Conservation (phyloP, 2,329 filamentous ascomycete genomes). For the Phaeomoniella chlamydospora region DNA sequence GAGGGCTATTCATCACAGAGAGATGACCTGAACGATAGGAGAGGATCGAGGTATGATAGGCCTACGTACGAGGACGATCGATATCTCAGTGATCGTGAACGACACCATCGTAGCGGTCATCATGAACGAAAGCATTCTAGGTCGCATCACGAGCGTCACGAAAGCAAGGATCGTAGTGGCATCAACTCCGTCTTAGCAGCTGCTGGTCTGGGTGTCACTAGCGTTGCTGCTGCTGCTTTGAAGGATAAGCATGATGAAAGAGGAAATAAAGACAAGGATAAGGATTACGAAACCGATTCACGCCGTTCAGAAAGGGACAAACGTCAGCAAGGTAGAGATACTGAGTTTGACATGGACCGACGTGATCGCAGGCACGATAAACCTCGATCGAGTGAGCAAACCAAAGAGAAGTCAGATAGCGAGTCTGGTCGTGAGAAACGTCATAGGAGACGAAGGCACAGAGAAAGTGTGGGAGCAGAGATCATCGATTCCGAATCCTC, state of each 20-base stretch:
- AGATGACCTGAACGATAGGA: conserved; percentile 3
- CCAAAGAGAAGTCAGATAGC: conserved; percentile 1
- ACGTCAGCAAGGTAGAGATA: conserved; percentile 3
- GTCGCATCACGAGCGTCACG: conserved; percentile 4
- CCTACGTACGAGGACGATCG: conserved; percentile 7
- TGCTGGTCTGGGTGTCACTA: conserved; percentile 7
- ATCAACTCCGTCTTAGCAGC: conserved; percentile 8
- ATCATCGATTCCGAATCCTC: background rate
- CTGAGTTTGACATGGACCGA: conserved; percentile 2
- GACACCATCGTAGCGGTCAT: conserved; percentile 2
- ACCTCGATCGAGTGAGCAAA: background rate
- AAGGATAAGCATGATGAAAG: conserved; percentile 3
- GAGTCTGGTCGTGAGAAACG: conserved; percentile 6
- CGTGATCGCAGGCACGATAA: background rate
- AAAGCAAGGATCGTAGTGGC: conserved; percentile 10
- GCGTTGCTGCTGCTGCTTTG: conserved; percentile 4
- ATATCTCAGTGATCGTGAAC: conserved; percentile 1
- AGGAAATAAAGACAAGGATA: conserved; percentile 4
- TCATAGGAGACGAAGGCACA: conserved; percentile 10
- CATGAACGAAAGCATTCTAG: conserved; percentile 3
- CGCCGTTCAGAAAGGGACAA: conserved; percentile 5
- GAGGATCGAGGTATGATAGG: background rate
- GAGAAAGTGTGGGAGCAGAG: background rate
- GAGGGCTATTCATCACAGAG: conserved; percentile 9
- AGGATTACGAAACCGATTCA: conserved; percentile 8